Evolutionary conservation across 805 yeast genomes (phyloP), one percentile per base, ranked within the genome.

Genomic region (Yarrowia alimentaria): DNA sequence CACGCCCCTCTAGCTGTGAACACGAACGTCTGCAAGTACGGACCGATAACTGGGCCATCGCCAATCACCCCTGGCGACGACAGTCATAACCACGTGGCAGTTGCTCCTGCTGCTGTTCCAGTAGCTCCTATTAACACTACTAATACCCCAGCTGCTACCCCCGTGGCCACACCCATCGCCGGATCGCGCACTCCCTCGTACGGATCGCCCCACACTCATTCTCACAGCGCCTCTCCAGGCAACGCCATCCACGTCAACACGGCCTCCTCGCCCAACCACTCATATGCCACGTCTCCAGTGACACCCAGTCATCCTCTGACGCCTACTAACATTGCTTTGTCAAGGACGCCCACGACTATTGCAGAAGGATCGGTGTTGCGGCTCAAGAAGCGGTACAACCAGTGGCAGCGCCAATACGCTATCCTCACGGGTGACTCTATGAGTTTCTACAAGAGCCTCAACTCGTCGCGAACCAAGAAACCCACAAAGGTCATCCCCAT

Each of bases 391-490:
- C 60, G 72, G 10, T 70, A 69, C 58, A 73, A 70, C 56, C 78
- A 75, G 55, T 77, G 81, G 80, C 69, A 67, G 47, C 60, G 61
- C 51, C 68, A 69, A 55, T 72, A 70, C 56, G 64, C 75, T 11
- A 66, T 72, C 2, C 59, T 77, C 16, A 75, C 79, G 12, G 71
- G 68, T 55, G 63, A 61, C 20, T 61, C 64, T 19, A 51, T 77
- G 24, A 60, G 67, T 45, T 68, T 76, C 53, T 74, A 70, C 67
- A 74, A 73, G 57, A 55, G 60, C 20, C 54, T 54, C 5, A 12
- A 6, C 10, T 30, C 35, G n/a, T n/a, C 32, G 37, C 30, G 2
- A 17, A 55, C 53, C 55, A 45, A 32, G 56, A 57, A n/a, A 38
- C 55, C 54, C 12, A 45, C 30, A 20, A 33, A 32, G 54, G 45